Percentiles rank a stretch among this genome's conserved stretches.
Conservation (phyloP, 164 flowering plant genomes). For the Umbellularia californica region DNA sequence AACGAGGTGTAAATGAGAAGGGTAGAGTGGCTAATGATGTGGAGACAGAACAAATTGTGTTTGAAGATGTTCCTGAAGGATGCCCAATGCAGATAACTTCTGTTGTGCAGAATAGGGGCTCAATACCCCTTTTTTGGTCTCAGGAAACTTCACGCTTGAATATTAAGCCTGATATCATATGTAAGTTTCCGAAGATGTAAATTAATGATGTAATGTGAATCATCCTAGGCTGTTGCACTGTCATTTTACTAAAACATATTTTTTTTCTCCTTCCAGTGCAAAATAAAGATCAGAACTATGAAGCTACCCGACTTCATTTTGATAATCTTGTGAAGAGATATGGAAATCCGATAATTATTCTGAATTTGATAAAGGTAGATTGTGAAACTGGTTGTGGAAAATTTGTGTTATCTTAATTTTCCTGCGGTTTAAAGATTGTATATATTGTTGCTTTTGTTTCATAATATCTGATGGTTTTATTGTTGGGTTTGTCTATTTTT, state of each 20-base stretch:
- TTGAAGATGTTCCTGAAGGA: constrained; percentile 68
- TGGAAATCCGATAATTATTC: constrained; percentile 80
- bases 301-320: constrained; percentile 88
- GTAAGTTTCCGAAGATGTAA: constrained; percentile 34
- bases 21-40: constrained; percentile 99
- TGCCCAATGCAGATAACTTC: constrained; percentile 63
- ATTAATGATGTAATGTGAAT: neutral
- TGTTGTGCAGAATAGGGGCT: constrained; percentile 89
- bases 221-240: neutral
- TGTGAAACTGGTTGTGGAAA: neutral
- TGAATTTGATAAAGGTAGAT: constrained; percentile 89
- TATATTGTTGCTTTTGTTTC: neutral
- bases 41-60: constrained; percentile 95
- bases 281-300: constrained; percentile 63
- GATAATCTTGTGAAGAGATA: constrained; percentile 88
- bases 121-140: constrained; percentile 98
- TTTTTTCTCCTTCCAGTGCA: constrained; percentile 51
- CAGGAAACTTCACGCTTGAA: constrained; percentile 91
- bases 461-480: neutral
- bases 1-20: constrained; percentile 90
- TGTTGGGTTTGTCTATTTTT: neutral
- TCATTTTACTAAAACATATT: constrained; percentile 9
- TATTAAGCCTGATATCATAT: constrained; percentile 77
- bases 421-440: neutral
- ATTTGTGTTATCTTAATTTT: neutral